Percentiles rank a stretch among this genome's conserved stretches.
phyloP scores from a whole-genome alignment of 1,284 basidiomycete genomes.

The Pascua guehoae region DNA sequence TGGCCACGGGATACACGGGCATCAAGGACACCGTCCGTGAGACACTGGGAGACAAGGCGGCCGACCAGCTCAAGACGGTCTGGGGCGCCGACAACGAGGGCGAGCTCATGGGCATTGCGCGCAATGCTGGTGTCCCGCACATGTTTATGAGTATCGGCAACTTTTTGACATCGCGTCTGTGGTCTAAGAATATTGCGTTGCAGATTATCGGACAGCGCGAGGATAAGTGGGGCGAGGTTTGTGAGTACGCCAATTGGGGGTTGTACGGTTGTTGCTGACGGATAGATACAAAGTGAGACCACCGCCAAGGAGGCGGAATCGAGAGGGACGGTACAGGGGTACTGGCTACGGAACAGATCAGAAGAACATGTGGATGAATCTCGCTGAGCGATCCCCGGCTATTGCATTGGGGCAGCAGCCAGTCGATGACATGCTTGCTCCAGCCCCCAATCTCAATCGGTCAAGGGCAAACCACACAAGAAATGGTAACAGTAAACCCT shows the following conservation, averaged over 20 bases:
- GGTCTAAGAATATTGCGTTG: slow-evolving; percentile 60
- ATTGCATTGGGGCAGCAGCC: too few species aligned
- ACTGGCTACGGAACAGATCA: too few species aligned
- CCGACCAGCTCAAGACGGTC: slow-evolving; percentile 52
- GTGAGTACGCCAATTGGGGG: background rate
- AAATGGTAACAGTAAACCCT: too few species aligned
- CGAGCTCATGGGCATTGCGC: slow-evolving; percentile 57
- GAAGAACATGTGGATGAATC: too few species aligned
- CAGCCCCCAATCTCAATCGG: too few species aligned
- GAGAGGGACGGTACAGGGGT: too few species aligned
- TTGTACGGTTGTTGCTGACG: too few species aligned
- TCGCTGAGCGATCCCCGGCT: too few species aligned
- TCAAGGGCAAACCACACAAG: too few species aligned
- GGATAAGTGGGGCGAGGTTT: slow-evolving; percentile 51
- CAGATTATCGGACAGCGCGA: slow-evolving; percentile 63
- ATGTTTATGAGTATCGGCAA: slow-evolving; percentile 50
- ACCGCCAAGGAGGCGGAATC: too few species aligned
- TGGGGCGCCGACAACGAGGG: slow-evolving; percentile 62
- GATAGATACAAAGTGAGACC: too few species aligned
- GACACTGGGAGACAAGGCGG: slow-evolving; percentile 56
- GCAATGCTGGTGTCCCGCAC: slow-evolving; percentile 54
- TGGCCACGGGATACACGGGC: slow-evolving; percentile 59
- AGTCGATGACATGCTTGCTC: too few species aligned
- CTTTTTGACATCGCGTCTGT: slow-evolving; percentile 57
- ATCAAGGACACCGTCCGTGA: slow-evolving; percentile 49